phyloP scores from a whole-genome alignment of 129 eudicot species.

The Glebionis coronaria region DNA sequence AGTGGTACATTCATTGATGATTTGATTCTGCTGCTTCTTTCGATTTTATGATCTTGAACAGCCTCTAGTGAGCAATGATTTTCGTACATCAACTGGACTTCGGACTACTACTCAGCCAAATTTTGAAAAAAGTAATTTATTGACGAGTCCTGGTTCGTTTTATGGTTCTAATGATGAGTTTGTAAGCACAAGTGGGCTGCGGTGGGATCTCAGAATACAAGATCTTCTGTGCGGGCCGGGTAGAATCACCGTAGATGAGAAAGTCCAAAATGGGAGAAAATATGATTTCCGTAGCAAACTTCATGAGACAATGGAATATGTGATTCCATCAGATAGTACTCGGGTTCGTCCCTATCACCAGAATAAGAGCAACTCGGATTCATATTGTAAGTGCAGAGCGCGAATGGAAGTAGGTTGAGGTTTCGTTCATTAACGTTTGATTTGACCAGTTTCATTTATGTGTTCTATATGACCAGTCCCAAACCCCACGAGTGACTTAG shows the following conservation, averaged over 20 bases:
- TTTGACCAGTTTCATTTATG: too few species aligned
- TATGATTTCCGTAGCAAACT: conserved; percentile 39
- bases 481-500: too few species aligned
- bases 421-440: too few species aligned
- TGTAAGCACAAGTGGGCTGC: conserved; percentile 34
- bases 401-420: conserved; percentile 36
- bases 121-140: conserved; percentile 35
- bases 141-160: conserved; percentile 41
- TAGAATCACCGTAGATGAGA: conserved; percentile 47
- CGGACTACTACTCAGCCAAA: conserved; percentile 35
- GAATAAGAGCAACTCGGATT: conserved; percentile 22
- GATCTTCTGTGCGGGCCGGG: conserved; percentile 42
- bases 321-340: conserved; percentile 25
- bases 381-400: conserved; percentile 41
- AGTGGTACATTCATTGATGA: conserved; percentile 38
- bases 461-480: too few species aligned
- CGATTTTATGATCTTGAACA: conserved; percentile 95
- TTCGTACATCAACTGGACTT: conserved; percentile 51
- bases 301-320: conserved; percentile 26
- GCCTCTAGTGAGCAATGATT: conserved; percentile 78
- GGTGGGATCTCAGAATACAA: neutral
- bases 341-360: neutral
- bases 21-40: conserved; percentile 48
- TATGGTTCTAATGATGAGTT: conserved; percentile 46
- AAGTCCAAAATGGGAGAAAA: conserved; percentile 41